Percentiles rank a stretch among this genome's conserved stretches.
Evolutionary conservation across 2,329 filamentous ascomycete species (phyloP).

Genomic region (Neonectria coccinea): DNA sequence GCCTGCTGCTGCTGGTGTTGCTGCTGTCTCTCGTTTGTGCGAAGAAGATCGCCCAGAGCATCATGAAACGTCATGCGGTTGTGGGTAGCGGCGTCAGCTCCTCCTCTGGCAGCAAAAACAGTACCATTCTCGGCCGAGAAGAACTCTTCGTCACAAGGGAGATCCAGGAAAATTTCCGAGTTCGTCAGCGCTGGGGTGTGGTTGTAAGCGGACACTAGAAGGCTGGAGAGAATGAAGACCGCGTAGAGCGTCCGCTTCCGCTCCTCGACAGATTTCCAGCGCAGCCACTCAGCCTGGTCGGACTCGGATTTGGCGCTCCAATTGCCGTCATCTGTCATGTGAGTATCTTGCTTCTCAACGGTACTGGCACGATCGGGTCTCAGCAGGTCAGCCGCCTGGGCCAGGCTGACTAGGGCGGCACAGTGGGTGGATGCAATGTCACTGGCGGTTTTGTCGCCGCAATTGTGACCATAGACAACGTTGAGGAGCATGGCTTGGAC

Average conservation of each 20-base stretch:
- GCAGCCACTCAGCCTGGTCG: slow-evolving; percentile 76
- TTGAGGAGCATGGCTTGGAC: slow-evolving; percentile 98
- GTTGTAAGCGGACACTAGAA: slow-evolving; percentile 93
- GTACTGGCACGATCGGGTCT: slow-evolving; percentile 59
- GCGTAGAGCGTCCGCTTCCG: slow-evolving; percentile 92
- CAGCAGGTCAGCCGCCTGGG: slow-evolving; percentile 84
- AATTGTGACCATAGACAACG: slow-evolving; percentile 95
- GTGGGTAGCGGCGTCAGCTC: slow-evolving; percentile 74
- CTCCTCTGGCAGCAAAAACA: slow-evolving; percentile 84
- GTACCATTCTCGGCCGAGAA: slow-evolving; percentile 86
- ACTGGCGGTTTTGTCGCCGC: slow-evolving; percentile 88
- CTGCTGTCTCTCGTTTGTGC: slow-evolving; percentile 75
- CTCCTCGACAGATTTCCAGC: slow-evolving; percentile 90
- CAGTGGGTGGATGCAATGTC: slow-evolving; percentile 95
- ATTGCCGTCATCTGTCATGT: slow-evolving; percentile 66
- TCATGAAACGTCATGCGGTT: slow-evolving; percentile 83
- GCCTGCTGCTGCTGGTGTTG: slow-evolving; percentile 69
- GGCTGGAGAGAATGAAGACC: slow-evolving; percentile 90
- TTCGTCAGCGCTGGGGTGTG: slow-evolving; percentile 92
- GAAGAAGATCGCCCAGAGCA: slow-evolving; percentile 83
- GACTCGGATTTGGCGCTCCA: slow-evolving; percentile 61
- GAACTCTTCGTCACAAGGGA: slow-evolving; percentile 93
- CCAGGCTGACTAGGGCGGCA: slow-evolving; percentile 89
- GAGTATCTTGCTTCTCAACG: slow-evolving; percentile 64
- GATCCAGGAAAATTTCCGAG: slow-evolving; percentile 88